Evolutionary conservation across 805 yeast genomes (phyloP).

Genomic region (Candida easanensis): DNA sequence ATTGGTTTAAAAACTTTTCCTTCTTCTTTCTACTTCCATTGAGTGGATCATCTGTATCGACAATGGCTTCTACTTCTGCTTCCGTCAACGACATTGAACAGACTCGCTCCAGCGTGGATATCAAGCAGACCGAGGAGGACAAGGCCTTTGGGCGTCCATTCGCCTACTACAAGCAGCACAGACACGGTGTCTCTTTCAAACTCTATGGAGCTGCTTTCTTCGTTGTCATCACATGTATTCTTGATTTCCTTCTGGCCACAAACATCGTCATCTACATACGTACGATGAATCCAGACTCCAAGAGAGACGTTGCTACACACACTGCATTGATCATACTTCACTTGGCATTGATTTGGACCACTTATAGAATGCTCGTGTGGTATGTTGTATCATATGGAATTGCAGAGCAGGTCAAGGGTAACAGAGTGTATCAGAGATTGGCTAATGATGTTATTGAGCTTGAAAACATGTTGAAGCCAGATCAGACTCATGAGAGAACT

Average conservation of each 20-base stretch:
- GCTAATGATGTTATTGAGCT: slow-evolving; percentile 24
- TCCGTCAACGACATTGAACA: not conserved
- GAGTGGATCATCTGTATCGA: too few species aligned
- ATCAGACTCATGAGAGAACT: slow-evolving; percentile 10
- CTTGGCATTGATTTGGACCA: slow-evolving; percentile 19
- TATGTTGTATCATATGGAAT: slow-evolving; percentile 20
- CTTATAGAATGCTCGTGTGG: slow-evolving; percentile 22
- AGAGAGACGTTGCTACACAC: slow-evolving; percentile 18
- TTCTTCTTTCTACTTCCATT: too few species aligned
- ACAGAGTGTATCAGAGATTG: slow-evolving; percentile 23
- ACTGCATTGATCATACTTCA: slow-evolving; percentile 18
- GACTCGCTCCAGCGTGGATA: not conserved
- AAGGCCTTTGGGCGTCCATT: slow-evolving; percentile 27
- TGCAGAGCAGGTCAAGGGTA: slow-evolving; percentile 16
- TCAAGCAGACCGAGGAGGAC: slow-evolving; percentile 14
- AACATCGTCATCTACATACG: slow-evolving; percentile 34
- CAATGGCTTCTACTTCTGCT: too few species aligned
- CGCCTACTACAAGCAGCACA: slow-evolving; percentile 20
- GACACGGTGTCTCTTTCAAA: slow-evolving; percentile 21
- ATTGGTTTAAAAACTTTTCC: too few species aligned
- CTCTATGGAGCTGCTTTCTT: slow-evolving; percentile 27
- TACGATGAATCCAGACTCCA: slow-evolving; percentile 28
- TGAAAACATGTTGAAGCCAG: slow-evolving; percentile 18
- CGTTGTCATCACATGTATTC: slow-evolving; percentile 26
- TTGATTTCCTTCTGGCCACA: slow-evolving; percentile 34